Evolutionary conservation across 1,284 basidiomycete species (phyloP), one percentile per base, ranked within the genome.

Genomic region (Paramarasmius palmivorus): DNA sequence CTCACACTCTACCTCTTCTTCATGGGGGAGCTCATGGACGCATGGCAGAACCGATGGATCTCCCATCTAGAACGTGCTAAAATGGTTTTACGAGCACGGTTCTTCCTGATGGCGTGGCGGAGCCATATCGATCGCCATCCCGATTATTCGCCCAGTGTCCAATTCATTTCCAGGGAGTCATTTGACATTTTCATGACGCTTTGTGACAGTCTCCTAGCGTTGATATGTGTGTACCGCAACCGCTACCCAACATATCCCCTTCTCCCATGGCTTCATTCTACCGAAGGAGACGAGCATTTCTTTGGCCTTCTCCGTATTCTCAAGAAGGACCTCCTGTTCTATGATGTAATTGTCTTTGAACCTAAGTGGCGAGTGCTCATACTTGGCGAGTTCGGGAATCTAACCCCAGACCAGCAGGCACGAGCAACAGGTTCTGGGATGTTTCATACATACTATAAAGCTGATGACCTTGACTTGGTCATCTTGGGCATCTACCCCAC

Each of bases 181-280:
- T 48, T 38, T 36, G 64, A 73, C 41, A 74, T 76, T 34, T 40
- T 66, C 6, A 17, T 50, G 1, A 68, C 61, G 10, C 46, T 75
- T 12, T 61, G 65, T 20, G 50, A 73, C 15, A 62, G 69, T 0
- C 55, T 70, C 3, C 37, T 76, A 1, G 36, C 50, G 0, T 61
- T 76, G 0, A 50, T 76, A 3, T n/a, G 70, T 32, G 63, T 68
- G 36, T 61, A 75, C 54, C 68, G 68, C 1, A 62, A 72, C 22
- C 59, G 65, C 46, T 38, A 53, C 9, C 53, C 57, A 12, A 36
- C 37, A 0, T 49, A 52, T 12, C 73, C 74, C 0, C 60, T 77
- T 0, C 59, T 75, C 0, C 73, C 69, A 2, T 78, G 75, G 74
- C 65, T 76, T 8, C 65, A 71, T 54, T 72, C 70, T 10, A 76